Percentiles rank a stretch among this genome's conserved stretches.
These are phyloP conservation scores for Wickerhamiella brachini DNA, from an alignment of 805 yeast species.

Conservation along the genomic window DNA sequence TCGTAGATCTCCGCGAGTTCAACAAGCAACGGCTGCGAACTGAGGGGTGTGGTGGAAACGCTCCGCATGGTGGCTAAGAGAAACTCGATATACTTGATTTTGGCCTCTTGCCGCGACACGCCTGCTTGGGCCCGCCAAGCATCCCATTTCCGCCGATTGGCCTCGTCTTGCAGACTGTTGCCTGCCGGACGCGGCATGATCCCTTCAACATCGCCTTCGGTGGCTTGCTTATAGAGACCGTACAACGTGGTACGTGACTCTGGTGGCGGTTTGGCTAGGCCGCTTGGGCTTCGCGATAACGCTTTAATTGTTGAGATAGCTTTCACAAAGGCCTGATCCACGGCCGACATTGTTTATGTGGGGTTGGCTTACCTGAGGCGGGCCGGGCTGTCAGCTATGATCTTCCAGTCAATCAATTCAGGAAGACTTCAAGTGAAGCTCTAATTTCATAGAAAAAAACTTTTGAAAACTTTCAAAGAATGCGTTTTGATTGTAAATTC, in stretches of 20 bases:
- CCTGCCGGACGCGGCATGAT: constrained; percentile 57
- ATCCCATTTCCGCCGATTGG: constrained; percentile 61
- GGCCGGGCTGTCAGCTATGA: too few relatives aligned
- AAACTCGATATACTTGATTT: constrained; percentile 50
- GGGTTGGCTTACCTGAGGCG: background rate
- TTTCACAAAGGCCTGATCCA: constrained; percentile 66
- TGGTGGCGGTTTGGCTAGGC: constrained; percentile 14
- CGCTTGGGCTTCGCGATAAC: constrained; percentile 31
- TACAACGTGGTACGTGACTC: constrained; percentile 31
- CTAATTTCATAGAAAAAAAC: too few relatives aligned
- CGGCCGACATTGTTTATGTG: constrained; percentile 3
- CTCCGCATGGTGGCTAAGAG: constrained; percentile 53
- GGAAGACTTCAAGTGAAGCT: too few relatives aligned
- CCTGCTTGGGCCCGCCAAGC: constrained; percentile 76
- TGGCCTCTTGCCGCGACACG: constrained; percentile 53
- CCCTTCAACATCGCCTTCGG: constrained; percentile 69
- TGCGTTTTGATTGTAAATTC: too few relatives aligned
- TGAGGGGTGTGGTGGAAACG: constrained; percentile 38
- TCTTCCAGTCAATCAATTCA: too few relatives aligned
- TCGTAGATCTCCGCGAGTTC: constrained; percentile 68
- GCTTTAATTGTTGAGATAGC: constrained; percentile 71
- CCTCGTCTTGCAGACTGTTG: constrained; percentile 43
- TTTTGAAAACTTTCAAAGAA: too few relatives aligned
- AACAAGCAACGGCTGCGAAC: constrained; percentile 47
- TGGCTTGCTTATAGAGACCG: constrained; percentile 79